Conservation (phyloP, 2,329 filamentous ascomycete genomes). For the Phialophora expanda region DNA sequence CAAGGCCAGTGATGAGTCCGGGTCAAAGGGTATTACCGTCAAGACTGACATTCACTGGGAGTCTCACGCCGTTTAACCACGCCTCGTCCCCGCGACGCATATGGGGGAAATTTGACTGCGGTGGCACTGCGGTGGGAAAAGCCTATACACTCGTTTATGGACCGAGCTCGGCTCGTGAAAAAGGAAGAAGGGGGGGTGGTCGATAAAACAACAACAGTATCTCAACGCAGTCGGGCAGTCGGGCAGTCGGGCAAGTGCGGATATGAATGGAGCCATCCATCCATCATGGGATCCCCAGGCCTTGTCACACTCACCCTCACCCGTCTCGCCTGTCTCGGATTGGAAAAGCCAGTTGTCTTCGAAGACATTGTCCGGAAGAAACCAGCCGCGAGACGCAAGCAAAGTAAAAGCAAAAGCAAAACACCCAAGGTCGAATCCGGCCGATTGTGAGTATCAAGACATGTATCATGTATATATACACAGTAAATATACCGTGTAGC, state of each 20-base stretch:
- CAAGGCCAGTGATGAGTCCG: conserved; percentile 19
- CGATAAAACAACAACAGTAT: conserved; percentile 18
- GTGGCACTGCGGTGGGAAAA: conserved; percentile 16
- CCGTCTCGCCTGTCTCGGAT: conserved; percentile 12
- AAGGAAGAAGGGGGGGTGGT: conserved; percentile 13
- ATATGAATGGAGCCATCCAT: conserved; percentile 15
- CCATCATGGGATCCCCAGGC: conserved; percentile 13
- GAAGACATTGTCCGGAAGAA: conserved; percentile 12
- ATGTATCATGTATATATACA: conserved; percentile 1
- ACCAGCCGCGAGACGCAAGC: conserved; percentile 14
- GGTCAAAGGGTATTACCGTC: conserved; percentile 8
- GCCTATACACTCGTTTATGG: conserved; percentile 15
- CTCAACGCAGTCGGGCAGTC: conserved; percentile 14
- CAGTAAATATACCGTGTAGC: no score
- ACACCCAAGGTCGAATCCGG: conserved; percentile 17
- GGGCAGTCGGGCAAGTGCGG: conserved; percentile 14
- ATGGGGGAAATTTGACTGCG: conserved; percentile 9
- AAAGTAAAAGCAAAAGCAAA: conserved; percentile 19
- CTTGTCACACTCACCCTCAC: conserved; percentile 16
- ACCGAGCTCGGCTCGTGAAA: conserved; percentile 15
- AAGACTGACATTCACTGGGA: conserved; percentile 19
- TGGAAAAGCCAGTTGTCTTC: conserved; percentile 11
- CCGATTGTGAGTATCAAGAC: conserved; percentile 16
- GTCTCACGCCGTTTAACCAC: conserved; percentile 15
- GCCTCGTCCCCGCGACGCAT: conserved; percentile 13